Evolutionary conservation across 2,329 filamentous ascomycete genomes (phyloP).

Genomic region (Monilinia aucupariae): DNA sequence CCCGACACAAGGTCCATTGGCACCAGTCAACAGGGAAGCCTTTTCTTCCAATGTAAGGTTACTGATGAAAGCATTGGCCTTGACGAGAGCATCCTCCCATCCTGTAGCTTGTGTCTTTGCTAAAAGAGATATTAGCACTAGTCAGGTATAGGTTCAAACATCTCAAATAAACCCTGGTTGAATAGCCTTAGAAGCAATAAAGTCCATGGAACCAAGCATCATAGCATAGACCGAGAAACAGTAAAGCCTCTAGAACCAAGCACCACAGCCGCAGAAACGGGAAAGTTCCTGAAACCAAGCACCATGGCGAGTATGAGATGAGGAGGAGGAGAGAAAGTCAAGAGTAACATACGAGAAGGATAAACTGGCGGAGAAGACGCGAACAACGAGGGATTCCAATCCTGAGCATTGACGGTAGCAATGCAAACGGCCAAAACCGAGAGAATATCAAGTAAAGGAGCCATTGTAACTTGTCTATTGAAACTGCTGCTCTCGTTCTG

Average conservation of each 20-base stretch:
- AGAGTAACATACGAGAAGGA: conserved; percentile 28
- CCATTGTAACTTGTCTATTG: conserved; percentile 11
- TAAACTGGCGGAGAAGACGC: conserved; percentile 23
- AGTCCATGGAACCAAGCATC: neutral
- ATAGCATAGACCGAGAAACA: no score
- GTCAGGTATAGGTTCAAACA: neutral
- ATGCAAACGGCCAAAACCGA: conserved; percentile 7
- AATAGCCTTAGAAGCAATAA: neutral
- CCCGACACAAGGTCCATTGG: conserved; percentile 18
- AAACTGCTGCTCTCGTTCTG: neutral
- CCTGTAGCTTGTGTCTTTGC: conserved; percentile 17
- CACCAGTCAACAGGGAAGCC: conserved; percentile 38
- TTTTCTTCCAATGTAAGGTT: conserved; percentile 75
- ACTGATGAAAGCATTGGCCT: conserved; percentile 61
- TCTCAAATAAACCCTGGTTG: no score
- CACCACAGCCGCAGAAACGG: no score
- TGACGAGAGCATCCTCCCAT: conserved; percentile 65
- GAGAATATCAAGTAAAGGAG: conserved; percentile 9
- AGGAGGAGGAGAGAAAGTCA: neutral
- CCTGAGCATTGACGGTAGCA: conserved; percentile 11
- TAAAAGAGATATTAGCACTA: conserved; percentile 21
- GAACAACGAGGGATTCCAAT: conserved; percentile 13
- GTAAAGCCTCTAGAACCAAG: no score
- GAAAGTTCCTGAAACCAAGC: no score
- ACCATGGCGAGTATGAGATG: neutral